A percentile compares a stretch with the other conserved stretches of the same genome.
phyloP scores from a whole-genome alignment of 306 rosid species.

The Quercus bicolor region DNA sequence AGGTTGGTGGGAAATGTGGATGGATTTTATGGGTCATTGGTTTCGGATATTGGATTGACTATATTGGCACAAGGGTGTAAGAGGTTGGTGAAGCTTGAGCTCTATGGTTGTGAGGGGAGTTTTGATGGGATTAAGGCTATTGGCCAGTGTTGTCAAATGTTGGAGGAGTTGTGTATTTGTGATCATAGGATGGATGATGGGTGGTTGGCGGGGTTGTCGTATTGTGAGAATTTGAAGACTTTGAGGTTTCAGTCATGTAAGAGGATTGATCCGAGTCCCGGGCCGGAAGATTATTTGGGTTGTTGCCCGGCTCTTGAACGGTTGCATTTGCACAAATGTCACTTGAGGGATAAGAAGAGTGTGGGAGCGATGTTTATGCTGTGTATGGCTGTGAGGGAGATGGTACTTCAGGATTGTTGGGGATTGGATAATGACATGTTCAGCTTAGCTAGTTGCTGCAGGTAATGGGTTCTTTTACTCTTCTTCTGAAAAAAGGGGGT shows the following conservation, averaged over 20 bases:
- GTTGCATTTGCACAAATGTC: slow-evolving; percentile 68
- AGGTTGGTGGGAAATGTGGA: slow-evolving; percentile 54
- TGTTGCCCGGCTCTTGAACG: slow-evolving; percentile 64
- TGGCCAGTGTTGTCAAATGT: slow-evolving; percentile 82
- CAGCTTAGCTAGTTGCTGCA: slow-evolving; percentile 54
- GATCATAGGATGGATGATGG: slow-evolving; percentile 90
- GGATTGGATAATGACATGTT: slow-evolving; percentile 63
- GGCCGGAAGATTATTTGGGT: slow-evolving; percentile 63
- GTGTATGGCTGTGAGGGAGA: slow-evolving; percentile 59
- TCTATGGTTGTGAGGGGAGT: slow-evolving; percentile 79
- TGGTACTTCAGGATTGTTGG: slow-evolving; percentile 77
- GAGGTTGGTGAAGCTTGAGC: slow-evolving; percentile 81
- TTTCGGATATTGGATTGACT: slow-evolving; percentile 78
- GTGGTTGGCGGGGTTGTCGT: slow-evolving; percentile 77
- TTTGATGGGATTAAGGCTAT: slow-evolving; percentile 86
- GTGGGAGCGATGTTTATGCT: slow-evolving; percentile 47
- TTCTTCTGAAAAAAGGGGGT: too few species aligned
- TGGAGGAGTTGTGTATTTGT: slow-evolving; percentile 69
- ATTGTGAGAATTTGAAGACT: slow-evolving; percentile 78
- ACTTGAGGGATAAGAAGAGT: slow-evolving; percentile 51
- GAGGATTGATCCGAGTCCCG: slow-evolving; percentile 57
- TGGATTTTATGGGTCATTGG: slow-evolving; percentile 52
- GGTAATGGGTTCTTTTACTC: slow-evolving; percentile 39
- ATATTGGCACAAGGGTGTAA: slow-evolving; percentile 85
- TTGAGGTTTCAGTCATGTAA: slow-evolving; percentile 61